A percentile compares a stretch with the other conserved stretches of the same genome.
phyloP scores from a whole-genome alignment of 2,329 filamentous ascomycete species.

The Fusarium coicis region DNA sequence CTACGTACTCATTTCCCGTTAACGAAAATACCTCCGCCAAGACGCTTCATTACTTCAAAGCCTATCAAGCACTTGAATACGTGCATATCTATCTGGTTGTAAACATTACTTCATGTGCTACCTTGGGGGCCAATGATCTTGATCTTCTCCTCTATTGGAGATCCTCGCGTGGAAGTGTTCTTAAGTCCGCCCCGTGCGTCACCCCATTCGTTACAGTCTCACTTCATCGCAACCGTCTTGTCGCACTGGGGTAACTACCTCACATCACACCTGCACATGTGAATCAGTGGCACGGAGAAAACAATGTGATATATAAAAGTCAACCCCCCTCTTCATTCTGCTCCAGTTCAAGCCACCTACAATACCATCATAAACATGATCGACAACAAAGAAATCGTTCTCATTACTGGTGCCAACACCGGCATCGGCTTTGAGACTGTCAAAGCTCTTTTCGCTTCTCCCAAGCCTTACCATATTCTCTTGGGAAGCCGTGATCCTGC shows the following conservation, averaged over 20 bases:
- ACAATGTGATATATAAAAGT: conserved; percentile 3
- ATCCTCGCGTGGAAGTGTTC: background rate
- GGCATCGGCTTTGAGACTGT: conserved; percentile 69
- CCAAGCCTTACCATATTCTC: conserved; percentile 63
- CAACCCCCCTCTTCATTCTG: background rate
- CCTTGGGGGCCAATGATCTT: background rate
- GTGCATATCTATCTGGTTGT: background rate
- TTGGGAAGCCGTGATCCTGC: conserved; percentile 63
- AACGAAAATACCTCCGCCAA: background rate
- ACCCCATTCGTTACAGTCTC: background rate
- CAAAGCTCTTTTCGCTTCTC: conserved; percentile 62
- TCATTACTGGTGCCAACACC: conserved; percentile 71
- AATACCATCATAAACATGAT: conserved; percentile 25
- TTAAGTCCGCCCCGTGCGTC: conserved; percentile 14
- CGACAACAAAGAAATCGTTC: conserved; percentile 53
- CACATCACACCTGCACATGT: background rate
- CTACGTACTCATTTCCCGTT: background rate
- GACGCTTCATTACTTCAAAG: background rate
- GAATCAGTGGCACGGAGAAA: conserved; percentile 1
- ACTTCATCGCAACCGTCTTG: background rate
- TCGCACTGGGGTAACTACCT: background rate
- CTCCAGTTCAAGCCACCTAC: background rate
- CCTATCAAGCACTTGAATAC: background rate
- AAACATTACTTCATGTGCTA: background rate
- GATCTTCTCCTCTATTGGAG: background rate